Evolutionary conservation across 2,329 filamentous ascomycete genomes (phyloP).

Genomic region (Calonectria fujianensis): DNA sequence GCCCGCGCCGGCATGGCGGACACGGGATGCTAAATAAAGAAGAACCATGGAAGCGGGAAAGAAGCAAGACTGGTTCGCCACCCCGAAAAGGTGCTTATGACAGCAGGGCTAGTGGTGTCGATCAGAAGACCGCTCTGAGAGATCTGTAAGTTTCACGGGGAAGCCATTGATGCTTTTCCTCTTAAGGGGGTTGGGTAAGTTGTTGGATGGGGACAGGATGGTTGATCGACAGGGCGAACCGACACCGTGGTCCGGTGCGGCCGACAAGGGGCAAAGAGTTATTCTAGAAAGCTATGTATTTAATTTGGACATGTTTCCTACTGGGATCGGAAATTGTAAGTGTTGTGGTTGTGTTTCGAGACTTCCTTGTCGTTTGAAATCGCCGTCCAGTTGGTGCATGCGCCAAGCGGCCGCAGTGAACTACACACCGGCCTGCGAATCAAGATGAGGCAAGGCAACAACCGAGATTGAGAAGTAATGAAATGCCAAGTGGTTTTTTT

Average conservation of each 20-base stretch:
- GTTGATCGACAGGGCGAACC: constrained; percentile 36
- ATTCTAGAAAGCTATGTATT: background rate
- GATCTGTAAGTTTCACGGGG: background rate
- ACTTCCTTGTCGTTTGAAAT: background rate
- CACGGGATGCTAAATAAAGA: constrained; percentile 20
- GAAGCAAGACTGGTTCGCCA: constrained; percentile 18
- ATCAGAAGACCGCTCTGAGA: background rate
- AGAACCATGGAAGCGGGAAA: background rate
- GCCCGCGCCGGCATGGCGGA: background rate
- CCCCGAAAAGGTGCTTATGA: background rate
- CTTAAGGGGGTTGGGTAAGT: background rate
- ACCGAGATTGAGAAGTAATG: background rate
- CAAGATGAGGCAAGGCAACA: background rate
- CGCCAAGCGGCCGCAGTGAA: background rate
- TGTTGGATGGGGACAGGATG: constrained; percentile 11
- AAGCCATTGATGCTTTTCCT: constrained; percentile 2
- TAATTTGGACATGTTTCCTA: background rate
- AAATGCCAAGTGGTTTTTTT: background rate
- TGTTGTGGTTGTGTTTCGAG: background rate
- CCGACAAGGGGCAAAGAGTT: background rate
- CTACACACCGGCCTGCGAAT: background rate
- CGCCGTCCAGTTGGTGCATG: background rate
- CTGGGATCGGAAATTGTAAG: background rate
- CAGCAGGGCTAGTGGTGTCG: constrained; percentile 5
- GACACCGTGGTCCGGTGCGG: constrained; percentile 9